Percentiles rank a stretch among this genome's conserved stretches.
phyloP scores from a whole-genome alignment of 345 rosid genomes.

The Sonneratia alba region DNA sequence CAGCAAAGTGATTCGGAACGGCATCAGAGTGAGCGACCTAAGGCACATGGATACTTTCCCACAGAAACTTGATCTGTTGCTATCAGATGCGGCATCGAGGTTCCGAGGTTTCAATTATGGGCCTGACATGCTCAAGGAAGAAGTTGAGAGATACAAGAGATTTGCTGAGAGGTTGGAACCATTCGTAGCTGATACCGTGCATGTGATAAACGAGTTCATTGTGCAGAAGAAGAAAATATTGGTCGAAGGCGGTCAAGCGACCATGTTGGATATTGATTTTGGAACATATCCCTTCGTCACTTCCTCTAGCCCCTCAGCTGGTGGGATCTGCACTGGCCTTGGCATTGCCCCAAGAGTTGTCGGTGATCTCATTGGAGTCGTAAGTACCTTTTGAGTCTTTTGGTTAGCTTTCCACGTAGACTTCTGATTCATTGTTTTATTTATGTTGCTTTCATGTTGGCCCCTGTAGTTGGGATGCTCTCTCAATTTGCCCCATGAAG shows the following conservation, averaged over 20 bases:
- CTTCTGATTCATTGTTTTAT: background rate
- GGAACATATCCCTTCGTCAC: constrained; percentile 98
- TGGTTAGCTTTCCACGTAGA: background rate
- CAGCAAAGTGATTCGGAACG: constrained; percentile 74
- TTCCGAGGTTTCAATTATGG: constrained; percentile 58
- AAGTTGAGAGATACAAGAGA: constrained; percentile 85
- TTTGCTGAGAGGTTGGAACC: constrained; percentile 93
- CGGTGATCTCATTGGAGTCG: constrained; percentile 95
- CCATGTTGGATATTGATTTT: constrained; percentile 92
- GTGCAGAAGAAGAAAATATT: constrained; percentile 64
- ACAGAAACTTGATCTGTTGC: constrained; percentile 68
- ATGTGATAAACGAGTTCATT: constrained; percentile 72
- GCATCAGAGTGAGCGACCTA: constrained; percentile 84
- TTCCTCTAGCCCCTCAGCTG: constrained; percentile 95
- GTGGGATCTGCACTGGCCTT: constrained; percentile 92
- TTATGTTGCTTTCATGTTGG: background rate
- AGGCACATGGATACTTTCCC: constrained; percentile 93
- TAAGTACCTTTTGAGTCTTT: constrained; percentile 21
- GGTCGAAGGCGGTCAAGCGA: constrained; percentile 99
- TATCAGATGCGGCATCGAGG: constrained; percentile 73
- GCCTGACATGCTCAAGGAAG: constrained; percentile 67
- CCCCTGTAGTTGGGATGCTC: background rate
- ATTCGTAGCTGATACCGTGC: constrained; percentile 74
- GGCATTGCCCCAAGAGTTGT: constrained; percentile 88
- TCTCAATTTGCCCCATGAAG: background rate